Conservation (phyloP, 139 green algal genomes). For the Ostreobium quekettii region DNA sequence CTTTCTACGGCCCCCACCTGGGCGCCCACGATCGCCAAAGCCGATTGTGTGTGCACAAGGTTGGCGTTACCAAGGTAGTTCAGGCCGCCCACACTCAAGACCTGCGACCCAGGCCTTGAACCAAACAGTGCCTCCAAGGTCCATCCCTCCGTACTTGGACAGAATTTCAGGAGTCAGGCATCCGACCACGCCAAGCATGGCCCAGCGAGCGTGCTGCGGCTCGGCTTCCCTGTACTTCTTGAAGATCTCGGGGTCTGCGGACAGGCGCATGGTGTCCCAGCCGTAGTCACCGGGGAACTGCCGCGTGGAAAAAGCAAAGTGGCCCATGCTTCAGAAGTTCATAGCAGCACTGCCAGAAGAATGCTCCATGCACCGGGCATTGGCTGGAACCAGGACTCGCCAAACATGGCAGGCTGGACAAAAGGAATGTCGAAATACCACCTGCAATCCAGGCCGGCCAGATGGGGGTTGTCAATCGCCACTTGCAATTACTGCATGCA, state of each 20-base stretch:
- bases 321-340: no score
- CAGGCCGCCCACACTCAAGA: conserved; percentile 45
- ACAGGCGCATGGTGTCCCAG: conserved; percentile 90
- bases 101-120: conserved; percentile 80
- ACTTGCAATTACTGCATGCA: no score
- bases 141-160: conserved; percentile 30
- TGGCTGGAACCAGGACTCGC: no score
- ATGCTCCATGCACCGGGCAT: no score
- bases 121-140: conserved; percentile 67
- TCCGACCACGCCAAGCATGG: conserved; percentile 57
- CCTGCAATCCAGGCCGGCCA: no score
- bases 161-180: conserved; percentile 39
- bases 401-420: no score
- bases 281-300: conserved; percentile 91
- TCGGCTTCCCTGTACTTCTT: conserved; percentile 44
- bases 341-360: no score
- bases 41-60: conserved; percentile 91
- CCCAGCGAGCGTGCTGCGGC: conserved; percentile 64
- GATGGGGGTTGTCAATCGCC: no score
- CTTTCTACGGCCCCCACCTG: conserved; percentile 64
- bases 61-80: conserved; percentile 90
- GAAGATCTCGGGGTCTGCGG: conserved; percentile 82
- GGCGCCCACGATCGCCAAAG: conserved; percentile 75
- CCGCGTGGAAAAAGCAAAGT: no score
- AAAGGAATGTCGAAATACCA: no score